Base-by-base conservation (phyloP, 78 protist genomes). In the Dictyostelium discoideum region DNA sequence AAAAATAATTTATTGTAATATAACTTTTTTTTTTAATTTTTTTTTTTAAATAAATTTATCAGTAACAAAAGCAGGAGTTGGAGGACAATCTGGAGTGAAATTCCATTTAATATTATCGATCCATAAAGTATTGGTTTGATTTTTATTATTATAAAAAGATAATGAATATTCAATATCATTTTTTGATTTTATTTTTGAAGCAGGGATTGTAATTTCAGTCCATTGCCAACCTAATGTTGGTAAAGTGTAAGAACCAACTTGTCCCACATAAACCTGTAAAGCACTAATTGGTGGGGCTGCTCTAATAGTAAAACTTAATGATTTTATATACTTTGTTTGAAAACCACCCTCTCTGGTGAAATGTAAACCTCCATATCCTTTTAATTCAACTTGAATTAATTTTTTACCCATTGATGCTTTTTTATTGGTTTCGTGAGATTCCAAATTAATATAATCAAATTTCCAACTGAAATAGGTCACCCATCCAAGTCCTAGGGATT, bases 311-410 rank as follows among this genome's bases (percentile, higher is more conserved):
- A 90, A 90, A 6, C 22, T 24, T 9, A 90, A 3, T 0, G 84
- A 16, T n/a, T 90, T 82, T 3, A 90, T 26, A 9, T 82, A 90
- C n/a, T 82, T 80, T 2, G 95, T 90, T 11, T 29, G 37, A 26
- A 90, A 90, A 3, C 95, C 95, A 82, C 95, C 95, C 13, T 82
- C 88, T 69, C 95, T 48, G 11, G 73, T 60, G 37, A 82, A 90
- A 7, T 42, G 18, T 9, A 82, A 22, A 11, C 83, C 85, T 39
- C 88, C 83, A 22, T 37, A 20, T 0, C 54, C 60, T 24, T 63
- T 10, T 16, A 80, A 26, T 39, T 37, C 50, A 0, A 82, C 60
- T 73, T 54, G 37, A n/a, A 90, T 90, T 48, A 37, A 24, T 29
- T 85, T 42, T 32, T 82, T 37, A 82, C 79, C 79, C 22, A 37